These are phyloP conservation scores for Basipetospora chlamydospora DNA, from an alignment of 2,329 filamentous ascomycete genomes.

Conservation along the genomic window DNA sequence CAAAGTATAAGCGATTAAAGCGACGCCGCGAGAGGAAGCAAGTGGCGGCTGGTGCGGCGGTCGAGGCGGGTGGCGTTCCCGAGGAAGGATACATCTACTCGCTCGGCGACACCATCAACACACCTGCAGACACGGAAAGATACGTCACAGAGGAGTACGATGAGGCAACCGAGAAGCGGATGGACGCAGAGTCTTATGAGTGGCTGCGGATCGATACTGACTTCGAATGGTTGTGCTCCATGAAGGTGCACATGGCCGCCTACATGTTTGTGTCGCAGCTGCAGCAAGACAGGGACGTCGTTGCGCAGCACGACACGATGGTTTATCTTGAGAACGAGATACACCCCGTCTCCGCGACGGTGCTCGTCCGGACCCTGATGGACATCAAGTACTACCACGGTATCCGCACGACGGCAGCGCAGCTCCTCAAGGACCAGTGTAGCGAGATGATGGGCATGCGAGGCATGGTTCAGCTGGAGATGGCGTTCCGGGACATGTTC, in stretches of 20 bases:
- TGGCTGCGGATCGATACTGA: conserved; percentile 98
- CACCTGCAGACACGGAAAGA: conserved; percentile 62
- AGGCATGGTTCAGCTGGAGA: conserved; percentile 71
- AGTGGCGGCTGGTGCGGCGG: conserved; percentile 25
- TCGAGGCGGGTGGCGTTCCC: conserved; percentile 48
- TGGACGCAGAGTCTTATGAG: conserved; percentile 94
- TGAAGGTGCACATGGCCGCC: conserved; percentile 66
- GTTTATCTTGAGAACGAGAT: conserved; percentile 54
- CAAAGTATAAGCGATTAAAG: conserved; percentile 96
- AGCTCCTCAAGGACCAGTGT: conserved; percentile 63
- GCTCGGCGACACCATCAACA: conserved; percentile 78
- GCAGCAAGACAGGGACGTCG: conserved; percentile 91
- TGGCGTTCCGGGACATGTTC: conserved; percentile 76
- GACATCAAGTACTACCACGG: conserved; percentile 89
- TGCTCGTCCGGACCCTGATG: conserved; percentile 78
- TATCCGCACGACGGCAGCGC: conserved; percentile 73
- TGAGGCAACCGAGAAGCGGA: conserved; percentile 71
- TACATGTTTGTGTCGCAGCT: conserved; percentile 98
- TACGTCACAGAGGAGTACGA: conserved; percentile 88
- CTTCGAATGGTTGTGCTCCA: conserved; percentile 91
- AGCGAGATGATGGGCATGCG: conserved; percentile 54
- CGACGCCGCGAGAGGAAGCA: conserved; percentile 64
- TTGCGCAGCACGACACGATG: conserved; percentile 69
- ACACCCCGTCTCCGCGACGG: conserved; percentile 74
- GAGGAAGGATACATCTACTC: conserved; percentile 82